Percentiles rank a stretch among this genome's conserved stretches.
These are phyloP conservation scores for Cryphonectria nitschkei DNA, from an alignment of 2,329 filamentous ascomycete genomes.

Conservation along the genomic window DNA sequence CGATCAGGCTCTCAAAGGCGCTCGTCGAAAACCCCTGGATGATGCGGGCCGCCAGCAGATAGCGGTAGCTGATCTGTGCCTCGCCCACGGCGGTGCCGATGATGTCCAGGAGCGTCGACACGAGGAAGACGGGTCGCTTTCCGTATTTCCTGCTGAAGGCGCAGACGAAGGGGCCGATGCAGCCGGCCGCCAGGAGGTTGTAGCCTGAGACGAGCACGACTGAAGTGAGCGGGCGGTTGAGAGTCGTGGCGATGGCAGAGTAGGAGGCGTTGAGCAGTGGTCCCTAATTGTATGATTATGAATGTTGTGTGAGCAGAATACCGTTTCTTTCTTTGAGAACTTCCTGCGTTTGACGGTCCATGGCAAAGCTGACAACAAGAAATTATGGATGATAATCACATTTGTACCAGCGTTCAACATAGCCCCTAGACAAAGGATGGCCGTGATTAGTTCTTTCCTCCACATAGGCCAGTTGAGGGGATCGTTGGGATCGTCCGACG, in stretches of 20 bases:
- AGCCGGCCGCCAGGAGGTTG: slow-evolving; percentile 31
- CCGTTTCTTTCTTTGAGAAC: neutral
- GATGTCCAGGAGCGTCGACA: slow-evolving; percentile 31
- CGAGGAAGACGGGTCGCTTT: slow-evolving; percentile 35
- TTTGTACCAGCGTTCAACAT: slow-evolving; percentile 15
- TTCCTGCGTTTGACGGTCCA: neutral
- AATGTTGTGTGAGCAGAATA: neutral
- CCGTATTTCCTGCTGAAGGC: slow-evolving; percentile 34
- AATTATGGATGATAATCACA: neutral
- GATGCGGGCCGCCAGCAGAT: slow-evolving; percentile 34
- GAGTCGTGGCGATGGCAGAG: neutral
- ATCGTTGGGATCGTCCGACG: slow-evolving; percentile 48
- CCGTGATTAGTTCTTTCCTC: slow-evolving; percentile 32
- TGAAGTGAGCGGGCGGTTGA: neutral
- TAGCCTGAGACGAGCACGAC: slow-evolving; percentile 32
- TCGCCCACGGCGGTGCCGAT: slow-evolving; percentile 32
- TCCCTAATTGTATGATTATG: neutral
- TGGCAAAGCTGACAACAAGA: neutral
- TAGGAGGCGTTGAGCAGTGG: slow-evolving; percentile 13
- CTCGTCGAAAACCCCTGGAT: slow-evolving; percentile 36
- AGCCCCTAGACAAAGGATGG: neutral
- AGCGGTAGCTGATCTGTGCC: slow-evolving; percentile 29
- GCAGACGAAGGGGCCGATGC: slow-evolving; percentile 31
- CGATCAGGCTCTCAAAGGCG: slow-evolving; percentile 35
- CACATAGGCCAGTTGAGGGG: slow-evolving; percentile 48